These are phyloP conservation scores for Didymosphaeria variabile DNA, from an alignment of 2,329 filamentous ascomycete genomes.

Conservation along the genomic window DNA sequence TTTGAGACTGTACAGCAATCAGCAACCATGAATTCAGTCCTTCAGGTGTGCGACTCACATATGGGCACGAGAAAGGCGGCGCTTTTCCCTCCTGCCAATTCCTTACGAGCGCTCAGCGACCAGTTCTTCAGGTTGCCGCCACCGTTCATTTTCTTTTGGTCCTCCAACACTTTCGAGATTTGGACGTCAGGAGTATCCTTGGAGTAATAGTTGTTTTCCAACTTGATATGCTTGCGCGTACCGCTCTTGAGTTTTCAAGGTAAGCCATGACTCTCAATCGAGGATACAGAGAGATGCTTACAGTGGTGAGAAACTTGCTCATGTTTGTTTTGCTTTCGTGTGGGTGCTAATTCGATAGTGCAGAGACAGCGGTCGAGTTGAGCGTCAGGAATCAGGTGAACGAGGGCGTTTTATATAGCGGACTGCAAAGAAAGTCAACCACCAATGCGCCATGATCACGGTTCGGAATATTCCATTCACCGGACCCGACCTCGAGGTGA, in stretches of 20 bases:
- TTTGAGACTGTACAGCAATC: neutral
- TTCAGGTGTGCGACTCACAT: neutral
- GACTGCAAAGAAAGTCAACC: neutral
- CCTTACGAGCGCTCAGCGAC: conserved; percentile 3
- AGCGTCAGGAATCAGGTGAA: neutral
- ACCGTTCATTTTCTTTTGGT: neutral
- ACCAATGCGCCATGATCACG: neutral
- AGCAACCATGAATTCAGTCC: neutral
- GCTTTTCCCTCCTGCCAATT: neutral
- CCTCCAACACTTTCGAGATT: neutral
- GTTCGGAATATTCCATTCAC: neutral
- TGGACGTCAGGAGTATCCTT: neutral
- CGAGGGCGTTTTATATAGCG: neutral
- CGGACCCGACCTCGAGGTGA: neutral
- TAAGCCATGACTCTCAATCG: too few relatives aligned
- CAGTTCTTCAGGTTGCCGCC: neutral
- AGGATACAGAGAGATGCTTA: too few relatives aligned
- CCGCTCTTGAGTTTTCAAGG: neutral
- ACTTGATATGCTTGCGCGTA: neutral
- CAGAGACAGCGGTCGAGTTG: neutral
- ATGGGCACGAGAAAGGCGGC: neutral
- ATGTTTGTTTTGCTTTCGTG: neutral
- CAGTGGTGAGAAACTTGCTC: neutral
- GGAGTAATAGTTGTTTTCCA: neutral
- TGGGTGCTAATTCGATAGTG: neutral